These are phyloP conservation scores for Fusarium sp. DNA, from an alignment of 2,329 filamentous ascomycete species.

Conservation along the genomic window DNA sequence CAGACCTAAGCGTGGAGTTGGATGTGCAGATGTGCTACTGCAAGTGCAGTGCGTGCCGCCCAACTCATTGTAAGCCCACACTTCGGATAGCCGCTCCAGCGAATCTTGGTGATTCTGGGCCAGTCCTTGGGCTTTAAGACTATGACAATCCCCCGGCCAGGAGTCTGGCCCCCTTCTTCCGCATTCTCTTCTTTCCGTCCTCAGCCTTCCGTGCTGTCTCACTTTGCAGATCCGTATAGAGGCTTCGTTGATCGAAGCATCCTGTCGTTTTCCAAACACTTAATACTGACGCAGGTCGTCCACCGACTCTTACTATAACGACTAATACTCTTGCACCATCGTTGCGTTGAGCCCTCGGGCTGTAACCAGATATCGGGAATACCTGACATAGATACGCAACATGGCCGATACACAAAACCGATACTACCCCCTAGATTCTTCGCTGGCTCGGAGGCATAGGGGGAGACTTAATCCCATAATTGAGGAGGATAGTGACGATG, in stretches of 20 bases:
- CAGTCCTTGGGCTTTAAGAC: conserved; percentile 49
- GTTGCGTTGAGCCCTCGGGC: conserved; percentile 35
- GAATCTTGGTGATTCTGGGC: conserved; percentile 33
- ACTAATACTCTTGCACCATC: conserved; percentile 43
- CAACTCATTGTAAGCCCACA: conserved; percentile 23
- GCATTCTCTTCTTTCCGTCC: conserved; percentile 55
- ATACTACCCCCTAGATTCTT: conserved; percentile 65
- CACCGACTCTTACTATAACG: conserved; percentile 40
- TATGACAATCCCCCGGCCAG: conserved; percentile 48
- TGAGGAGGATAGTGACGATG: conserved; percentile 67
- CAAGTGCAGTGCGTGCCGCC: conserved; percentile 48
- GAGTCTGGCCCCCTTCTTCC: conserved; percentile 50
- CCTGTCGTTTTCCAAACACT: conserved; percentile 55
- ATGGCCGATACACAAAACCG: conserved; percentile 62
- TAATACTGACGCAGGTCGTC: conserved; percentile 58
- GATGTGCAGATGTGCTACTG: conserved; percentile 40
- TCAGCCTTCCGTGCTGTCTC: conserved; percentile 48
- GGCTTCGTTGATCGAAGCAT: conserved; percentile 63
- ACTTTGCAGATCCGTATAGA: conserved; percentile 51
- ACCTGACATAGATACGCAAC: conserved; percentile 54
- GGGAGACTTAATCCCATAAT: conserved; percentile 76
- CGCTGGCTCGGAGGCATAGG: conserved; percentile 69
- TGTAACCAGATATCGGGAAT: conserved; percentile 51
- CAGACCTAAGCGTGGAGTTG: conserved; percentile 34
- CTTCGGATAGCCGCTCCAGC: conserved; percentile 48